A percentile compares a stretch with the other conserved stretches of the same genome.
phyloP scores from a whole-genome alignment of 306 rosid species.

The Pyrus pyrifolia region DNA sequence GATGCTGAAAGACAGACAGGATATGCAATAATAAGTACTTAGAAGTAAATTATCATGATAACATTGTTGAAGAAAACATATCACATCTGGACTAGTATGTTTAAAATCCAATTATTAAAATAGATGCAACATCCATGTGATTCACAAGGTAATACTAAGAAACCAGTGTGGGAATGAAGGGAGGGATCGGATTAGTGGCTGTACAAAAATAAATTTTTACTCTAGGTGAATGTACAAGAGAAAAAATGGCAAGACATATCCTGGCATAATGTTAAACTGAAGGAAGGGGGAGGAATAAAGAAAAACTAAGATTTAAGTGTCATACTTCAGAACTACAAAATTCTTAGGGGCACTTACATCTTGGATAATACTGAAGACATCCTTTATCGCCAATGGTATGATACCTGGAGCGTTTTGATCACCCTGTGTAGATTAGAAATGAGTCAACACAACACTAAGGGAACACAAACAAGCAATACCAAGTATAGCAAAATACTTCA shows the following conservation, averaged over 20 bases:
- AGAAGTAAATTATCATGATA: not conserved
- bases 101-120: not conserved
- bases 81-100: not conserved
- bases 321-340: not conserved
- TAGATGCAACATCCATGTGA: not conserved
- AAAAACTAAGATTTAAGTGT: not conserved
- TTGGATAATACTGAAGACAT: conserved; percentile 94
- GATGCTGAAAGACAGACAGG: not conserved
- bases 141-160: not conserved
- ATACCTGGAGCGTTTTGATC: conserved; percentile 89
- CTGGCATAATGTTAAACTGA: not conserved
- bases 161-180: not conserved
- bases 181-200: not conserved
- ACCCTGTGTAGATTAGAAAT: conserved; percentile 53
- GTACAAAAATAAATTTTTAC: not conserved
- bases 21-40: not conserved
- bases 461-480: not conserved
- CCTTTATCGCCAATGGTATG: conserved; percentile 96
- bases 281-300: not conserved
- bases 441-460: not conserved
- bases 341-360: conserved; percentile 60
- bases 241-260: not conserved
- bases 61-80: not conserved
- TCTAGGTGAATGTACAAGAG: not conserved
- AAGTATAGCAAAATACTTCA: not conserved